phyloP scores from a whole-genome alignment of 2,329 filamentous ascomycete genomes.

The Pseudogymnoascus sp. region DNA sequence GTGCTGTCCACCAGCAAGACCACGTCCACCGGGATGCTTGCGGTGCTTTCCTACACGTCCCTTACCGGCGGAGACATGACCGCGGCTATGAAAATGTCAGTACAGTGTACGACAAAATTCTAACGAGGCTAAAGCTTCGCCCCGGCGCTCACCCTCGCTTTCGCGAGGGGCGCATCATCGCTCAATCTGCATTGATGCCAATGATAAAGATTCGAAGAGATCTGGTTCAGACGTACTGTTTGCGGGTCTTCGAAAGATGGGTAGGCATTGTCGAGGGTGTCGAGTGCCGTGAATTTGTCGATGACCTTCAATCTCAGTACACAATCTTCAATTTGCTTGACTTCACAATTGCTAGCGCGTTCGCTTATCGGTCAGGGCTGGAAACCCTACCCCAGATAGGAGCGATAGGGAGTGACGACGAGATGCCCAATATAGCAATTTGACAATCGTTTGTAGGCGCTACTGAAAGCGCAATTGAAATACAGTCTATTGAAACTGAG shows the following conservation, averaged over 20 bases:
- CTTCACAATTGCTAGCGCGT: constrained; percentile 5
- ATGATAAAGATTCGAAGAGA: background rate
- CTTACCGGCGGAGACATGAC: constrained; percentile 96
- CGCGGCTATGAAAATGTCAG: constrained; percentile 57
- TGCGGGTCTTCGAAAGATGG: constrained; percentile 67
- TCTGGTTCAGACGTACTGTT: constrained; percentile 53
- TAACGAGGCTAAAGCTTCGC: constrained; percentile 11
- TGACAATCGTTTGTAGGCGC: background rate
- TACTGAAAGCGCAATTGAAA: background rate
- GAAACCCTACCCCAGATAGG: background rate
- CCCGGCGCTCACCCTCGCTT: constrained; percentile 8
- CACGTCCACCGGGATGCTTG: constrained; percentile 79
- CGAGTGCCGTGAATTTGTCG: constrained; percentile 7
- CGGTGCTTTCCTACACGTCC: constrained; percentile 98
- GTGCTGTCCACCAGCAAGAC: constrained; percentile 97
- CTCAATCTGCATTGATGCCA: constrained; percentile 7
- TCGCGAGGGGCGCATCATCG: constrained; percentile 4
- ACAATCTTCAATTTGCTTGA: constrained; percentile 7
- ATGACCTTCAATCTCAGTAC: constrained; percentile 1
- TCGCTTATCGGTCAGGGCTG: constrained; percentile 7
- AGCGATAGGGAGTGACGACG: background rate
- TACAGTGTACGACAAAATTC: constrained; percentile 13
- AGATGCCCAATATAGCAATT: background rate
- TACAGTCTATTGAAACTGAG: background rate
- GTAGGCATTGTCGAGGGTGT: constrained; percentile 58